Evolutionary conservation across 768 basidiomycete genomes (phyloP), one percentile per base, ranked within the genome.

Genomic region (Kwoniella sp.): DNA sequence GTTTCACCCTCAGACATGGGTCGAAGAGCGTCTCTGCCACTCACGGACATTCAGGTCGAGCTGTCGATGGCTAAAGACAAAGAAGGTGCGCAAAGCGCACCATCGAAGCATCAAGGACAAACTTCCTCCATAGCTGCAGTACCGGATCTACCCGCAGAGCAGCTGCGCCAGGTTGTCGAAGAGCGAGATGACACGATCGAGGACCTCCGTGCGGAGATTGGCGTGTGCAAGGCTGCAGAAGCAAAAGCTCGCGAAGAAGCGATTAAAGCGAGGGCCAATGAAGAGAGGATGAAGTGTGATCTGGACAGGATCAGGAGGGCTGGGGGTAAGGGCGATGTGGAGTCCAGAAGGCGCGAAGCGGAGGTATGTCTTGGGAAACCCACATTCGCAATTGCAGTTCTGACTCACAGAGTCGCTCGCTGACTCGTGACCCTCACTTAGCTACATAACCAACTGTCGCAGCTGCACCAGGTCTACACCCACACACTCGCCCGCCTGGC

Each of bases 161-260:
- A 69, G 31, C 50, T 72, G n/a, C 40, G 63, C 33, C 54, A 58
- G 15, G 50, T 73, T 6, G 48, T 73, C 41, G 49, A 57, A 4
- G 51, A 62, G 36, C 50, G 57, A 7, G 67, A 69, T 38, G 40
- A 49, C 32, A 62, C 53, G 38, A 66, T 69, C 7, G 67, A 69
- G 43, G 20, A 48, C 5, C 41, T 69, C 6, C 50, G 67, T 28
- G 67, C 59, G 15, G 67, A 69, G 39, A 64, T 69, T 33, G 67
- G 67, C 0, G 27, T 39, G 32, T 61, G 64, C 5, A 69, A 65
- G 38, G 67, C 67, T 11, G 61, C 62, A 37, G 63, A 65, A 32
- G 59, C 53, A 15, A 65, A 57, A 40, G 67, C 67, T 3, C 54
- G 46, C 46, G 64, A 65, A 26, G 64, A 59, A 11, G 61, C 56